Evolutionary conservation across 2,329 filamentous ascomycete species (phyloP).

Genomic region (Paracoccidioides lutzii): DNA sequence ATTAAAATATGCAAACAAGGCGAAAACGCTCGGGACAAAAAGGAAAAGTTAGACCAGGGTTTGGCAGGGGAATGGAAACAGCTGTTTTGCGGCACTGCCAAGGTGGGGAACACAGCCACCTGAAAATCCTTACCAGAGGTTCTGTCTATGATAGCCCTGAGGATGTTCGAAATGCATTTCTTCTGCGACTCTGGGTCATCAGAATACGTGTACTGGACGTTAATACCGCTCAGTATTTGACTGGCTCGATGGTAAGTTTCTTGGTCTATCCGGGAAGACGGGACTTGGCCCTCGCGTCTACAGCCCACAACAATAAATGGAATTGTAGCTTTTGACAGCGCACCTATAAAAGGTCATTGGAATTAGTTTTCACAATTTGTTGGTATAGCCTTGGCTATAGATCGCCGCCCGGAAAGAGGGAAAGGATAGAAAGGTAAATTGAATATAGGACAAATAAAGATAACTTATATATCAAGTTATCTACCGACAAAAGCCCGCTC

Average conservation of each 20-base stretch:
- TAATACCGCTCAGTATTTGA: conserved; percentile 49
- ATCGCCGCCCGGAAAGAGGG: conserved; percentile 4
- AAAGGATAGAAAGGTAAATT: background rate
- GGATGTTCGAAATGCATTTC: conserved; percentile 60
- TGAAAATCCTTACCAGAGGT: conserved; percentile 48
- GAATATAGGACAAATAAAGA: background rate
- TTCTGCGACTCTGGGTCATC: conserved; percentile 59
- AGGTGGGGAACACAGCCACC: conserved; percentile 5
- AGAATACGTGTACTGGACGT: conserved; percentile 60
- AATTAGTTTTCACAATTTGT: background rate
- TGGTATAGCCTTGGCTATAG: conserved; percentile 4
- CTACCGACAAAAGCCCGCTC: background rate
- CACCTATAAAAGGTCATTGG: conserved; percentile 40
- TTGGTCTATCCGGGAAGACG: conserved; percentile 58
- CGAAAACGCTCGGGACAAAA: background rate
- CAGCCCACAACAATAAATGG: conserved; percentile 74
- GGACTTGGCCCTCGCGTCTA: conserved; percentile 72
- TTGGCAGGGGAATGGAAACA: background rate
- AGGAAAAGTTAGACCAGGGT: background rate
- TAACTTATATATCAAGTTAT: background rate
- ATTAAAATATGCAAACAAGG: background rate
- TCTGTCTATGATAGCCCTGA: conserved; percentile 56
- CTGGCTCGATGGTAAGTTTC: conserved; percentile 54
- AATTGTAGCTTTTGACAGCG: conserved; percentile 56
- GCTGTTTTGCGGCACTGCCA: background rate